Base-by-base conservation (phyloP, 306 rosid genomes). In the Nissolia schottii region DNA sequence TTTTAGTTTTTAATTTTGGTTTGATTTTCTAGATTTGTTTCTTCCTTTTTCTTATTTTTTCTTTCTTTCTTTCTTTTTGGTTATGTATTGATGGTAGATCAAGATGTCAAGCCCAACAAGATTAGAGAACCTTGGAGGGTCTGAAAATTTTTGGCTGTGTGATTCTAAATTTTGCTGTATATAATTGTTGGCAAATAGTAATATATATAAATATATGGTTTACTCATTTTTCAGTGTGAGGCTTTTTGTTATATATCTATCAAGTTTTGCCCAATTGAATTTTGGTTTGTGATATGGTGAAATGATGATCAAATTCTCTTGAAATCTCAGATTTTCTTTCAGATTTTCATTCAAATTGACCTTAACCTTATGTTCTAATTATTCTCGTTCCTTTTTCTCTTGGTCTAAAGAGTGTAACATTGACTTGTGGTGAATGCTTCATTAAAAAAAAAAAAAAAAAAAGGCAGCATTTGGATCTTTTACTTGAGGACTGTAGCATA, bases 381-480 rank as follows among this genome's bases (percentile, higher is more conserved):
- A n/a, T n/a, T 29, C 43, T 61, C 66, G 28, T 35, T 54, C 20
- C 10, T 22, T 67, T n/a, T 34, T 48, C 18, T 41, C 20, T 67
- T 1, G 5, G 32, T 3, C 41, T 53, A 72, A n/a, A n/a, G n/a
- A 48, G 32, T 76, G 74, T 56, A 63, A 43, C 50, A 65, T 76
- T 81, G 76, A 76, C 72, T 48, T 58, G 6, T 4, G 62, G 59
- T 9, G 18, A 45, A 23, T 18, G 51, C 3, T 35, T 13, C n/a
- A n/a, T n/a, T n/a, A n/a, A n/a, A n/a, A n/a, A n/a, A n/a, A n/a
- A n/a, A n/a, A 65, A 1, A 27, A 41, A 50, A 40, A 75, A 75
- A 75, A 80, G 78, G 8, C 8, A 65, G 64, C 20, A 40, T 76
- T 71, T 81, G 85, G 76, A 81, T 65, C 50, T 49, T 51, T 37